These are phyloP conservation scores for Colletotrichum echinochloae DNA, from an alignment of 2,329 filamentous ascomycete genomes.

Conservation along the genomic window DNA sequence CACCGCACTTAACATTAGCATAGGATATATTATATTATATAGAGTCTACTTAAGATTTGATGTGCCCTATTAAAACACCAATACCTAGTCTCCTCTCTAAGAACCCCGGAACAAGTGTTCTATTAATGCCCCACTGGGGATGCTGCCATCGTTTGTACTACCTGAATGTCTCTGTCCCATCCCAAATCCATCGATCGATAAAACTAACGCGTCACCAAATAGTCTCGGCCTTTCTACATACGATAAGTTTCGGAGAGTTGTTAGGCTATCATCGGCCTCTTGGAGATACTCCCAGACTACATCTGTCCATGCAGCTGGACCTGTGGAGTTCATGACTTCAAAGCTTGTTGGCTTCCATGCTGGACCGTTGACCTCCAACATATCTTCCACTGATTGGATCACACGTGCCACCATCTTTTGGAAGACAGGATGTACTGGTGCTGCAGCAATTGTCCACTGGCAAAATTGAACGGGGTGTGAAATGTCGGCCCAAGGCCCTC, in stretches of 20 bases:
- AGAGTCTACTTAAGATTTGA: too few species aligned
- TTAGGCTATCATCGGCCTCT: constrained; percentile 41
- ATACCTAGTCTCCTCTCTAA: constrained; percentile 4
- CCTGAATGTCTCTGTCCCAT: constrained; percentile 7
- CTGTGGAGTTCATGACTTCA: constrained; percentile 50
- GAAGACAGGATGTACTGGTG: constrained; percentile 49
- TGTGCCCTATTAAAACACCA: too few species aligned
- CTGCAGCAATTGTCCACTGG: constrained; percentile 52
- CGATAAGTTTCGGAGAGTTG: neutral
- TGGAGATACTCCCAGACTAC: constrained; percentile 47
- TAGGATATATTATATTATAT: neutral
- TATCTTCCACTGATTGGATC: constrained; percentile 41
- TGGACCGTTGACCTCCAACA: constrained; percentile 1
- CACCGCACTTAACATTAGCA: too few species aligned
- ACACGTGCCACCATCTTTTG: constrained; percentile 44
- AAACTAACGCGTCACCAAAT: neutral
- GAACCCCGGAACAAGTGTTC: constrained; percentile 8
- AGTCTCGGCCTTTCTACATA: neutral
- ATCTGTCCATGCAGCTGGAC: constrained; percentile 49
- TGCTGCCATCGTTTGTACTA: constrained; percentile 1
- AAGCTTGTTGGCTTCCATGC: constrained; percentile 43
- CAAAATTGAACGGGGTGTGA: constrained; percentile 49
- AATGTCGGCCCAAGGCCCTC: constrained; percentile 46
- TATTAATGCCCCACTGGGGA: neutral
- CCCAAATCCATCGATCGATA: constrained; percentile 4